These are phyloP conservation scores for Piper longum DNA, from an alignment of 164 flowering plant species.

Conservation along the genomic window DNA sequence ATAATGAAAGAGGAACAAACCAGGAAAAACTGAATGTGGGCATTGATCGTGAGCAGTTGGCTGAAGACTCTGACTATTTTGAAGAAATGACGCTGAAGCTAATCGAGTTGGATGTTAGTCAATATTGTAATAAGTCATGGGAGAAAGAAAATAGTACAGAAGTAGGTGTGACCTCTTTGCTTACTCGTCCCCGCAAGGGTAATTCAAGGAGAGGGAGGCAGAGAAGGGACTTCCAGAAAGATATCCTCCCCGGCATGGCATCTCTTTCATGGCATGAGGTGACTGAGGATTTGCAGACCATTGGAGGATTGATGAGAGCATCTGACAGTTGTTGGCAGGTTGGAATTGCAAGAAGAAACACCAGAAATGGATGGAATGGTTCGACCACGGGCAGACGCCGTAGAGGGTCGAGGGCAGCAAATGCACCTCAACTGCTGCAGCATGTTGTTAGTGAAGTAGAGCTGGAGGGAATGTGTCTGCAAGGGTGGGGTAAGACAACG, in stretches of 20 bases:
- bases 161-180: constrained; percentile 21
- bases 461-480: constrained; percentile 51
- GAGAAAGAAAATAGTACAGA: constrained; percentile 27
- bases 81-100: constrained; percentile 69
- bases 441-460: constrained; percentile 29
- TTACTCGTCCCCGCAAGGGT: constrained; percentile 47
- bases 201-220: constrained; percentile 81
- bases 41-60: constrained; percentile 5
- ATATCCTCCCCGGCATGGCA: constrained; percentile 77
- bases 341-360: constrained; percentile 47
- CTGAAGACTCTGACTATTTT: constrained; percentile 45
- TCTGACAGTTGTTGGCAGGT: constrained; percentile 61
- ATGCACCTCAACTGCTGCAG: constrained; percentile 27
- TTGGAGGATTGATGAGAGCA: constrained; percentile 66
- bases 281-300: constrained; percentile 71
- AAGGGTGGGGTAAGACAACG: constrained; percentile 92
- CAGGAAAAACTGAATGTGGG: constrained; percentile 4
- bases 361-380: constrained; percentile 29
- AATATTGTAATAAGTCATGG: constrained; percentile 39
- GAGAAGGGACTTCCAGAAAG: constrained; percentile 87
- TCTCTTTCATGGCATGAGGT: constrained; percentile 88
- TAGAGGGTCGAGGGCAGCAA: constrained; percentile 10
- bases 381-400: constrained; percentile 45
- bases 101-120: constrained; percentile 49
- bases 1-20: constrained; percentile 6